Evolutionary conservation across 352 stramenopile genomes (phyloP).

Genomic region (Phytophthora quininea): DNA sequence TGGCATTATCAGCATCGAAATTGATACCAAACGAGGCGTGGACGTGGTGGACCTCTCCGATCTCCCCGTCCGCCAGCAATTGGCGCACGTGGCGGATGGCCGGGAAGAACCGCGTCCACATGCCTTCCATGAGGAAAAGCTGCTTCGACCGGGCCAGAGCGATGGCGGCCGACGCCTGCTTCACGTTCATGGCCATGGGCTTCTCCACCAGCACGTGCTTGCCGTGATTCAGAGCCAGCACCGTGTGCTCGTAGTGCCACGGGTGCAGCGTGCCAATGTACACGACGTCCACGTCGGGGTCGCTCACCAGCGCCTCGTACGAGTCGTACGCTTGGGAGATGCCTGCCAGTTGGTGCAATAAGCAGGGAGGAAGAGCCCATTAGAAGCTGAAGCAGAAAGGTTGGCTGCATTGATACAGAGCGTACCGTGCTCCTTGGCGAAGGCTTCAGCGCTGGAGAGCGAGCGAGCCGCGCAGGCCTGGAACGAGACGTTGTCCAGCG

Average conservation of each 20-base stretch:
- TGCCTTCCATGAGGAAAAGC: constrained; percentile 37
- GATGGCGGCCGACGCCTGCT: constrained; percentile 69
- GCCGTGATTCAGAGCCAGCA: constrained; percentile 65
- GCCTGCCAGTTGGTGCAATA: neutral
- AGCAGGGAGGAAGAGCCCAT: neutral
- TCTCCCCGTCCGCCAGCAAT: constrained; percentile 41
- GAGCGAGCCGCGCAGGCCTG: constrained; percentile 57
- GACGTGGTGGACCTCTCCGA: constrained; percentile 61
- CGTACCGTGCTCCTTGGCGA: constrained; percentile 49
- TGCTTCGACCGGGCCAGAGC: constrained; percentile 20
- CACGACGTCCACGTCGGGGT: constrained; percentile 86
- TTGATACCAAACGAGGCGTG: constrained; percentile 40
- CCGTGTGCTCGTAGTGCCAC: constrained; percentile 73
- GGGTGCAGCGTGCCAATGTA: constrained; percentile 42
- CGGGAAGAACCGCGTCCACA: constrained; percentile 83
- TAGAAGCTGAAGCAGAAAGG: neutral
- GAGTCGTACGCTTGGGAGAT: constrained; percentile 65
- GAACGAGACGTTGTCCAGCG: constrained; percentile 31
- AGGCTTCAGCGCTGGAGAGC: constrained; percentile 47
- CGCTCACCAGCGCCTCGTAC: constrained; percentile 79
- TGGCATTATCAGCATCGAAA: constrained; percentile 36
- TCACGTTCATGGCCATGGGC: constrained; percentile 80
- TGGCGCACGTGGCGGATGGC: constrained; percentile 57
- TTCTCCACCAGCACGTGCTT: constrained; percentile 94
- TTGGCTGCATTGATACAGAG: constrained; percentile 20